Percentiles rank a stretch among this genome's conserved stretches.
Conservation (phyloP, 1,284 basidiomycete genomes). For the Puccinia triticina region DNA sequence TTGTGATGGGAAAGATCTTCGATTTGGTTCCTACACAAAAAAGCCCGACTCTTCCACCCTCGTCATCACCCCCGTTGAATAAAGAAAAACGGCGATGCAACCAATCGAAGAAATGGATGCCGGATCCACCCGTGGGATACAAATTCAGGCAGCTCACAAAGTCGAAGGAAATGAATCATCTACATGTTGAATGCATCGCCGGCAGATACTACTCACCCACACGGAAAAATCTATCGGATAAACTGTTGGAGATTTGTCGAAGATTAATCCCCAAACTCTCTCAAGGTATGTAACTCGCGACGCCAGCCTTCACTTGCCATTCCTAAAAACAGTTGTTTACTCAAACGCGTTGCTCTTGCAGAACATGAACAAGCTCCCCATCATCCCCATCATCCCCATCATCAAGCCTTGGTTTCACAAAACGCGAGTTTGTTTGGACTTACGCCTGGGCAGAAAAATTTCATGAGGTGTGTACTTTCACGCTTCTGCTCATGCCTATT, state of each 20-base stretch:
- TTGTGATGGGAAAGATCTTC: slow-evolving; percentile 29
- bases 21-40: slow-evolving; percentile 19
- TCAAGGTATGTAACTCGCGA: neutral
- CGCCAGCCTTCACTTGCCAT: neutral
- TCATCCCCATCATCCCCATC: too few species aligned
- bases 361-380: neutral
- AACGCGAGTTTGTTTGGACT: slow-evolving; percentile 44
- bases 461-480: slow-evolving; percentile 40
- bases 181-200: slow-evolving; percentile 32
- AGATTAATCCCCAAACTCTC: slow-evolving; percentile 23
- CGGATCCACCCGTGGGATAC: slow-evolving; percentile 29
- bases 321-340: neutral
- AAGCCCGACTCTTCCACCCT: neutral
- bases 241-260: neutral
- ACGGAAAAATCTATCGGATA: slow-evolving; percentile 22
- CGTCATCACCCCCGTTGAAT: neutral
- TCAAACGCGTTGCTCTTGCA: neutral
- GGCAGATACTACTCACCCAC: slow-evolving; percentile 49
- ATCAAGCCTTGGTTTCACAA: neutral
- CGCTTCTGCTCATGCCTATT: neutral
- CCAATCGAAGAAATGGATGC: slow-evolving; percentile 5
- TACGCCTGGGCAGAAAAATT: slow-evolving; percentile 38
- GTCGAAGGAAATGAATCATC: slow-evolving; percentile 3
- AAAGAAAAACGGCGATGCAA: neutral
- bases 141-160: slow-evolving; percentile 36